Conservation (phyloP, 1,139 yeast genomes). For the Suhomyces panamericanus region DNA sequence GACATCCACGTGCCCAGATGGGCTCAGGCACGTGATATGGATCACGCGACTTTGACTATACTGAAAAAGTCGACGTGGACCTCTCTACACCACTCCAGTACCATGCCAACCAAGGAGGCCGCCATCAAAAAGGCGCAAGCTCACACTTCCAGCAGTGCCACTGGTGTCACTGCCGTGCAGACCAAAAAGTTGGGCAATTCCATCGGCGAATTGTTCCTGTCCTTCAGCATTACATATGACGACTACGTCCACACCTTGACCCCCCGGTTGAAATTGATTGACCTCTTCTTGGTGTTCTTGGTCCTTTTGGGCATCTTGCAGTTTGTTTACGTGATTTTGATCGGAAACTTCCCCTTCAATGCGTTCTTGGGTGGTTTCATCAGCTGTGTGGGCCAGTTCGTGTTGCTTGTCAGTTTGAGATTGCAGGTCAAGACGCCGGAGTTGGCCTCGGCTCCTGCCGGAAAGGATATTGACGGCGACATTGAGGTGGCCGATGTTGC, state of each 20-base stretch:
- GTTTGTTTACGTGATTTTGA: conserved; percentile 69
- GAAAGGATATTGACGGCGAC: conserved; percentile 3
- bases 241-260: conserved; percentile 47
- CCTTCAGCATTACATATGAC: conserved; percentile 48
- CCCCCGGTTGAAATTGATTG: conserved; percentile 65
- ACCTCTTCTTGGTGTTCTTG: conserved; percentile 70
- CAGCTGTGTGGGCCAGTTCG: conserved; percentile 94
- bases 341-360: conserved; percentile 94
- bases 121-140: conserved; percentile 26
- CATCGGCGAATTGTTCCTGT: conserved; percentile 46
- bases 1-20: background rate
- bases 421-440: conserved; percentile 49
- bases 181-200: conserved; percentile 18
- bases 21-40: too few species aligned
- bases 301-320: conserved; percentile 77
- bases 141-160: conserved; percentile 8
- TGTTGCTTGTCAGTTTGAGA: conserved; percentile 75
- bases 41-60: conserved; percentile 1
- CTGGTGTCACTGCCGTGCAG: conserved; percentile 5
- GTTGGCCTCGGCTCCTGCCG: conserved; percentile 2
- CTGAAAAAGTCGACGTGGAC: conserved; percentile 11
- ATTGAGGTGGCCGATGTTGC: conserved; percentile 14
- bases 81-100: background rate
- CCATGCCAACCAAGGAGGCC: conserved; percentile 43
- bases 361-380: conserved; percentile 94